A percentile compares a stretch with the other conserved stretches of the same genome.
phyloP scores from a whole-genome alignment of 169 alveolate genomes.

The Plasmodium chabaudi region DNA sequence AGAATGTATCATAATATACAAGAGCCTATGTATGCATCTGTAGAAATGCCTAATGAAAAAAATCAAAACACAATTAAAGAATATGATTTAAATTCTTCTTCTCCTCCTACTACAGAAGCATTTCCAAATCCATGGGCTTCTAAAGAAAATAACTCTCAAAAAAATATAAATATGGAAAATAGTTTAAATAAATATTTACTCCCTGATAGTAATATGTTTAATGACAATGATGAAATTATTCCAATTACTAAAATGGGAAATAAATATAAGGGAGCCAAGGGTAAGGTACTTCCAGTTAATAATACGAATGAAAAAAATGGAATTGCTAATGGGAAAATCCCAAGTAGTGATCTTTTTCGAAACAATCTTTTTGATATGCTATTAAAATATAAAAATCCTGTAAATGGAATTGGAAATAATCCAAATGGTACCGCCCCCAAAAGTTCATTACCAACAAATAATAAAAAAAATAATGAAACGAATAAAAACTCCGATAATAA shows the following conservation, averaged over 20 bases:
- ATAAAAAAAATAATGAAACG: background rate
- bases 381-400: conserved; percentile 16
- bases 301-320: background rate
- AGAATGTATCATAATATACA: conserved; percentile 86
- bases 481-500: too few species aligned
- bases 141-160: conserved; percentile 34
- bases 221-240: conserved; percentile 3
- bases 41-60: conserved; percentile 46
- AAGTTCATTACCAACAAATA: background rate
- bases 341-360: conserved; percentile 4
- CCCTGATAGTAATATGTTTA: conserved; percentile 24
- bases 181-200: conserved; percentile 21
- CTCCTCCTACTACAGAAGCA: conserved; percentile 75
- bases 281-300: background rate
- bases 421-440: background rate
- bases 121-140: conserved; percentile 77
- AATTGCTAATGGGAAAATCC: background rate
- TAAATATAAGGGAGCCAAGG: background rate
- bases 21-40: conserved; percentile 80
- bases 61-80: conserved; percentile 37
- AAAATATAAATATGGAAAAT: conserved; percentile 2
- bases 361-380: conserved; percentile 4
- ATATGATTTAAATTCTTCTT: conserved; percentile 67
- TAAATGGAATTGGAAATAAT: background rate
- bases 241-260: conserved; percentile 3